These are phyloP conservation scores for Ustilago vetiveriae DNA, from an alignment of 1,284 basidiomycete genomes.

Conservation along the genomic window DNA sequence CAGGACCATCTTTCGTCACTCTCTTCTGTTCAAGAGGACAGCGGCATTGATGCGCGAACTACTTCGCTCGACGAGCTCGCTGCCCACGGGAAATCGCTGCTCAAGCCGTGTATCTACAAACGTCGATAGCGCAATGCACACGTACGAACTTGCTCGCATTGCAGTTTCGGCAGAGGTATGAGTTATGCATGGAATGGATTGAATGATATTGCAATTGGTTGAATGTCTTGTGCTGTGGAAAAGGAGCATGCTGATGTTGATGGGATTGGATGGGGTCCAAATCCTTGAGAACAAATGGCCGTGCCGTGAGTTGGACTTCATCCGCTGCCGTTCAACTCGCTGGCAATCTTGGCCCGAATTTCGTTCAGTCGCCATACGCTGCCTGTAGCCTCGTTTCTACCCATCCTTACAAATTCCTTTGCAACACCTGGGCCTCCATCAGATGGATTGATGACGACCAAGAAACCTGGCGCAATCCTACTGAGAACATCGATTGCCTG, in stretches of 20 bases:
- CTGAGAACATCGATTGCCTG: constrained; percentile 31
- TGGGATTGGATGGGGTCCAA: too few species aligned
- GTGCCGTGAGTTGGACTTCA: neutral
- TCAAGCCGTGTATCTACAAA: constrained; percentile 98
- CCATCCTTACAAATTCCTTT: constrained; percentile 36
- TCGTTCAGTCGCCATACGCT: constrained; percentile 32
- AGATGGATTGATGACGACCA: constrained; percentile 25
- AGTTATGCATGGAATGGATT: too few species aligned
- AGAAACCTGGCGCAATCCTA: constrained; percentile 48
- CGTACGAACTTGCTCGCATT: neutral
- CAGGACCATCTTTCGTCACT: neutral
- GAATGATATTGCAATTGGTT: too few species aligned
- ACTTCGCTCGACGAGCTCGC: constrained; percentile 68
- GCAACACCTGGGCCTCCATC: neutral
- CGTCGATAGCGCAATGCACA: constrained; percentile 72
- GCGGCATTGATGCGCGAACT: constrained; percentile 3
- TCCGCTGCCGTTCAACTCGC: constrained; percentile 16
- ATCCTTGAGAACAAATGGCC: too few species aligned
- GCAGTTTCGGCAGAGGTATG: too few species aligned
- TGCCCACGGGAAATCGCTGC: constrained; percentile 73
- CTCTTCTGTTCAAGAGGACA: neutral
- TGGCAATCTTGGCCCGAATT: constrained; percentile 12
- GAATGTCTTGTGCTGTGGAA: neutral
- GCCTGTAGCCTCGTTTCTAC: constrained; percentile 10
- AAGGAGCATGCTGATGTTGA: too few species aligned